Base-by-base conservation (phyloP, 2,329 filamentous ascomycete genomes). In the Corynespora cassiicola region DNA sequence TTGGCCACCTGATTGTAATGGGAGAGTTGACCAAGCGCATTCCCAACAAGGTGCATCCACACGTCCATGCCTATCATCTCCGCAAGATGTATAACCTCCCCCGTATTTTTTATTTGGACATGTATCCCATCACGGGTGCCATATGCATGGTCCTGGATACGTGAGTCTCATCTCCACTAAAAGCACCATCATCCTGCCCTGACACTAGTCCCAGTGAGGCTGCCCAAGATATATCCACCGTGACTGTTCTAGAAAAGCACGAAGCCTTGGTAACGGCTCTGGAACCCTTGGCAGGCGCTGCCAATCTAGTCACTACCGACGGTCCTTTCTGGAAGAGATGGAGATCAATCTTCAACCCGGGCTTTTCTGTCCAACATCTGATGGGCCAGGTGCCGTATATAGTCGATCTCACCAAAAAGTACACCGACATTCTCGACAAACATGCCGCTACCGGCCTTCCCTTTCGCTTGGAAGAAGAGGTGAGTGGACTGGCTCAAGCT, bases 281-380 rank as follows among this genome's bases (percentile, higher is more conserved):
- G 20, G 42, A 55, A 14, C 62, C 66, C 16, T 55, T 75, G 17
- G 65, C 62, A 8, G 71, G 70, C 1, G 54, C 55, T 5, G 40
- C 54, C 14, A 70, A 71, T 42, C 51, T 75, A 7, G 51, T 74
- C 1, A 56, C 53, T 6, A 59, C 58, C 21, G 65, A 72, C 17
- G 71, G 70, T 1, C 41, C 58, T 5, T 36, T 51, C 11, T 74
- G 72, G 72, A 75, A 74, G 53, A 68, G 63, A 38, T 73, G 70
- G 70, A 58, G 72, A 29, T 50, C 48, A 19, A 62, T 68, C 6
- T 75, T 75, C 61, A 74, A 73, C 32, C 70, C 70, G 4, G 70
- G 68, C 3, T 74, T 74, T 36, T 57, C 59, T 0, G 43, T 58
- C 11, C 44, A 56, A 8, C 66, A 73, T 46, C 54, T 73, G 7